Evolutionary conservation across 2,329 filamentous ascomycete species (phyloP), one percentile per base, ranked within the genome.

Genomic region (Pseudonectria foliicola): DNA sequence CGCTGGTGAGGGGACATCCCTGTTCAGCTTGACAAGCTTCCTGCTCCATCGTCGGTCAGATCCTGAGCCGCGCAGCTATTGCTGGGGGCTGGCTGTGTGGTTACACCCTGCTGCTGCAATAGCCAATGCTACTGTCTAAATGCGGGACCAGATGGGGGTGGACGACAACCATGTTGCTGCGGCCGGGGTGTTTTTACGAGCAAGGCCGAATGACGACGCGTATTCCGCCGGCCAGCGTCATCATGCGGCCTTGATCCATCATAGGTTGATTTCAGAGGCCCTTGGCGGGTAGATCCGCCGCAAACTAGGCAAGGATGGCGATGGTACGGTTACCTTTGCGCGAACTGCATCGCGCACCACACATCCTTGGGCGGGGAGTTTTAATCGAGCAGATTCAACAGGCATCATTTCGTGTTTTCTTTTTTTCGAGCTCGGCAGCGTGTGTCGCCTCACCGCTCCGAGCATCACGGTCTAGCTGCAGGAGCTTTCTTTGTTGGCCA

Each of bases 261-360:
- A 29, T 13, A 38, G 37, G 46, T 45, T 37, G 34, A 42, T 24
- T n/a, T 38, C 45, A 42, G 46, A 28, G 29, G 30, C 32, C 38
- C 37, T 43, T 40, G 45, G 43, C 49, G 49, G 49, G 46, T 52
- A 52, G 49, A 52, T 52, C 49, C 49, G 49, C 35, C n/a, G n/a
- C n/a, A n/a, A 31, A 28, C 44, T 40, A 38, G 30, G 33, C 41
- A 45, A 49, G 37, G 45, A 42, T 32, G 33, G 31, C 40, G 34
- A 31, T 13, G 37, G 27, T 27, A n/a, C 29, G 33, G 13, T 37
- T 25, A 12, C 21, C 24, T 29, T 13, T 14, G 25, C n/a, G 33
- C 37, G 18, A 21, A 21, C 37, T 44, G 27, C 27, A 35, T 33
- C 7, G 13, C 23, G 33, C 34, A 33, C 33, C 34, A 43, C 42